A percentile compares a stretch with the other conserved stretches of the same genome.
phyloP scores from a whole-genome alignment of 371 early-diverging fungal species.

The Apophysomyces trapeziformis region DNA sequence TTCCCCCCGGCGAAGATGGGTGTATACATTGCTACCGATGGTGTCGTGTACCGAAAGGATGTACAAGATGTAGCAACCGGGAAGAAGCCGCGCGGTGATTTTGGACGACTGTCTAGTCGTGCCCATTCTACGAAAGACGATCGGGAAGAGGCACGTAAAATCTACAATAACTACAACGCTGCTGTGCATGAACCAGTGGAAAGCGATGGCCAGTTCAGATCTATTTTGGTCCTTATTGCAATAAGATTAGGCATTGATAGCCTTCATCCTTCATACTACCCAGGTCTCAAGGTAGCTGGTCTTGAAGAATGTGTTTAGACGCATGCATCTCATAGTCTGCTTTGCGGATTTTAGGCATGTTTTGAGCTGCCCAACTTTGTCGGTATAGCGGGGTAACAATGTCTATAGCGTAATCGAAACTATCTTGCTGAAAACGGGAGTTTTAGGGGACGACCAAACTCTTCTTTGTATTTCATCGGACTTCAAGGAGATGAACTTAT shows the following conservation, averaged over 20 bases:
- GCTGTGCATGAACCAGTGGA: conserved; percentile 17
- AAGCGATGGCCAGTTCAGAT: conserved; percentile 46
- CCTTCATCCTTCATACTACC: conserved; percentile 84
- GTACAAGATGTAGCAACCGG: conserved; percentile 50
- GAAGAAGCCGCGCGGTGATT: conserved; percentile 43
- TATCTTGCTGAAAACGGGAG: neutral
- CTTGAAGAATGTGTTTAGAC: neutral
- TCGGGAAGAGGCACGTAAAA: conserved; percentile 33
- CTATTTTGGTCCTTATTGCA: conserved; percentile 83
- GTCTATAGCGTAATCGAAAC: conserved; percentile 18
- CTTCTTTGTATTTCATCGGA: conserved; percentile 93
- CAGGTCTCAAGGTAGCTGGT: conserved; percentile 62
- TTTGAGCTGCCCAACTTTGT: conserved; percentile 81
- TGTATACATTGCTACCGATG: conserved; percentile 77
- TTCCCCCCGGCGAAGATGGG: conserved; percentile 64
- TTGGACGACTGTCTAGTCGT: conserved; percentile 26
- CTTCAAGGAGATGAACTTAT: conserved; percentile 81
- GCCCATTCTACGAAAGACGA: conserved; percentile 13
- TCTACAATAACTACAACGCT: conserved; percentile 32
- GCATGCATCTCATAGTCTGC: neutral
- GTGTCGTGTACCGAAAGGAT: conserved; percentile 71
- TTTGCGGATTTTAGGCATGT: conserved; percentile 48
- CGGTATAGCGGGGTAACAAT: conserved; percentile 85
- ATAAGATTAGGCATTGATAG: conserved; percentile 88
- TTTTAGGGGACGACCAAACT: conserved; percentile 86